Evolutionary conservation across 306 rosid genomes (phyloP), one percentile per base, ranked within the genome.

Genomic region (Datisca glomerata): DNA sequence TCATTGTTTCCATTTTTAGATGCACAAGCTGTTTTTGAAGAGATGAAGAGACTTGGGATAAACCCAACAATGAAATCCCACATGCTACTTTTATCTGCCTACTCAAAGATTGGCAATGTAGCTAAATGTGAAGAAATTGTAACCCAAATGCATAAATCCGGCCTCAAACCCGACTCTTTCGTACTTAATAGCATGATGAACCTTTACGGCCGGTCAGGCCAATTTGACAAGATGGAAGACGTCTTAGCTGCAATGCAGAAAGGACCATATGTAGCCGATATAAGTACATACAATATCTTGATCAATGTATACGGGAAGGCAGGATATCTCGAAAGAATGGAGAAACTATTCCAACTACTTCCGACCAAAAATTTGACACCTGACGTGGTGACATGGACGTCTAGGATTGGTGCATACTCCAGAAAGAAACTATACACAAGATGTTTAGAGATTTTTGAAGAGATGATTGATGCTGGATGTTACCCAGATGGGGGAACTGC

Each of bases 311-410:
- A 89, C 12, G 98, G 95, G 35, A 64, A 82, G 63, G 84, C 85
- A 10, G 95, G 98, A 4, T 80, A 65, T 65, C 46, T 80, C 12
- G 74, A 84, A 37, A 72, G 45, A 72, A 75, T 84, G 91, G 98
- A 89, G 58, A 79, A 64, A 42, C 37, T 70, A 0, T 84, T 89
- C 46, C 69, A n/a, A 12, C 49, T 55, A 23, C 72, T 89, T 41
- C 64, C 65, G 10, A 3, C 38, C 7, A 73, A 72, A 61, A 83
- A 73, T 37, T 65, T 89, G 17, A 65, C 64, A 53, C 93, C 98
- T 4, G 93, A 89, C 44, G 98, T 84, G 18, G 81, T 89, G 55
- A 89, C 98, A 16, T 89, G 98, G 98, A 84, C 95, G 38, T 75
- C 86, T 7, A 70, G 91, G 3, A 76, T 84, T 28, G 98, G 93